Base-by-base conservation (phyloP, 805 yeast genomes). In the Wickerhamomyces silvicola region DNA sequence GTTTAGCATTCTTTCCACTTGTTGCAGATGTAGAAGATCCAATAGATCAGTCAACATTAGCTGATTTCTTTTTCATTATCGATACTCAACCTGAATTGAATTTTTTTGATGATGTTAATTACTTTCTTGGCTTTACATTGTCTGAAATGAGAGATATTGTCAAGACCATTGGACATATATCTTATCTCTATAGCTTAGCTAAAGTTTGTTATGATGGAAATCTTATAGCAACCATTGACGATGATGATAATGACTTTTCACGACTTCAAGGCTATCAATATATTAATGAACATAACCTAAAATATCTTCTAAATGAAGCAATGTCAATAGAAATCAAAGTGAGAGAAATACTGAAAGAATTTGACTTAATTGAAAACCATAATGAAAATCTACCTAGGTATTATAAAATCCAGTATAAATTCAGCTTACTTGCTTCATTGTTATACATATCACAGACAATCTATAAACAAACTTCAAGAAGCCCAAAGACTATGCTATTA, bases 131-230 rank as follows among this genome's bases (percentile, higher is more conserved):
- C n/a, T 26, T 41, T 3, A 31, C 37, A 13, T 27, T 28, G 6
- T n/a, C 18, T 24, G 38, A 38, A n/a, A 29, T 38, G 28, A 33
- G 31, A 13, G 42, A 38, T 9, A 21, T 41, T 4, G 15, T 41
- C 10, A 30, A 30, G 16, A 19, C 29, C 5, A 31, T 35, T 18
- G 38, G 38, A 16, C 36, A 38, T 22, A 36, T 36, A 7, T 38
- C 37, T 18, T 35, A 41, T n/a, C 30, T 41, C 5, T 33, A 36
- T 27, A 41, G 36, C 26, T 17, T 41, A 8, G 35, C 40, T 4
- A 33, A 28, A 11, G 32, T 41, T 6, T 33, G 38, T 5, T 38
- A 40, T 22, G 30, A 33, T 23, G 44, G 38, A 12, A 40, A 41
- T 19, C 27, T 29, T 5, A 5, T 16, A 4, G 22, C n/a, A 7